Conservation (phyloP, 1,284 basidiomycete species). For the Cryptococcus depauperatus region DNA sequence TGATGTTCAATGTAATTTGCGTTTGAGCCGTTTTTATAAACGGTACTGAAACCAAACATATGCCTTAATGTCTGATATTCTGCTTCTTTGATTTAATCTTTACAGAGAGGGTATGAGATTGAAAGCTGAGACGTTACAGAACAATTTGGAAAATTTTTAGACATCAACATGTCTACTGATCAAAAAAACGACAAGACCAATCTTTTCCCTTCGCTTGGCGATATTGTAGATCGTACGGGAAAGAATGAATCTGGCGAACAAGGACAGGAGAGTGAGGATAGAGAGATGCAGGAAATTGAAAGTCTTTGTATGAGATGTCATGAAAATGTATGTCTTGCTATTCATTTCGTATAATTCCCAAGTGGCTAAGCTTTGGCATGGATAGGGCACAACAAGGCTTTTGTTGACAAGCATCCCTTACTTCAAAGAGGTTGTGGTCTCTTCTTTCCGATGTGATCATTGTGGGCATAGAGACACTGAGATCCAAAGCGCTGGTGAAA, state of each 20-base stretch:
- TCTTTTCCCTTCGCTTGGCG: constrained; percentile 42
- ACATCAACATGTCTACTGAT: background rate
- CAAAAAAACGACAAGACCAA: constrained; percentile 24
- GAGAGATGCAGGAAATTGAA: constrained; percentile 69
- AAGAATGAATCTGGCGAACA: constrained; percentile 23
- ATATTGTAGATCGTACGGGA: constrained; percentile 39
- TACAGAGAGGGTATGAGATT: too few species aligned
- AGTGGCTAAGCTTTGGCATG: background rate
- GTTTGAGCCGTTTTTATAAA: constrained; percentile 32
- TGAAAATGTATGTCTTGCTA: constrained; percentile 59
- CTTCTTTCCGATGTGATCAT: constrained; percentile 91
- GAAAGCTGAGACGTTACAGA: too few species aligned
- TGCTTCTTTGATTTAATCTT: background rate
- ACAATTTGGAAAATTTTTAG: too few species aligned
- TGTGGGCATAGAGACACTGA: constrained; percentile 90
- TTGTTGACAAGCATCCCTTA: constrained; percentile 93
- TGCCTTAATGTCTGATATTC: constrained; percentile 40
- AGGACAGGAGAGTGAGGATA: constrained; percentile 52
- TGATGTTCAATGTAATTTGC: constrained; percentile 46
- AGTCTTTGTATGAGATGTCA: constrained; percentile 92
- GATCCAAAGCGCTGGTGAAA: constrained; percentile 81
- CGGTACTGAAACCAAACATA: constrained; percentile 39
- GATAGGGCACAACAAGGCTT: constrained; percentile 78
- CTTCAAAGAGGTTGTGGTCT: constrained; percentile 91
- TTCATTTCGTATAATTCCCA: background rate